Evolutionary conservation across 495 filamentous ascomycete genomes (phyloP).

Genomic region (Aspergillus wentii): DNA sequence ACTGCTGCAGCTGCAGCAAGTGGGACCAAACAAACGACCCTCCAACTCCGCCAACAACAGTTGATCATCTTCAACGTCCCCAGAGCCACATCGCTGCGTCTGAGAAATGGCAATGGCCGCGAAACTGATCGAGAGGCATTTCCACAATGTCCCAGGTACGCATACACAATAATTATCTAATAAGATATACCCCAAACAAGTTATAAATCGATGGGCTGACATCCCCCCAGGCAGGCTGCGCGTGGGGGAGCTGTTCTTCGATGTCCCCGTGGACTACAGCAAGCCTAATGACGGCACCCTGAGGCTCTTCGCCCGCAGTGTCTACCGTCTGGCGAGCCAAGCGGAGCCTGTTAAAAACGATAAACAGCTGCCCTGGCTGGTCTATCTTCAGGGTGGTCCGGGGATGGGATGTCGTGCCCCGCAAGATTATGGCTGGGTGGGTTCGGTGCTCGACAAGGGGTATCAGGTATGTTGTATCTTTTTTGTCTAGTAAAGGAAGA

Average conservation of each 20-base stretch:
- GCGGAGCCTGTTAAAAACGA: constrained; percentile 49
- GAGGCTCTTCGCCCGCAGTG: constrained; percentile 71
- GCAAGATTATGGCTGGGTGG: constrained; percentile 62
- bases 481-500: too few species aligned
- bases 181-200: too few species aligned
- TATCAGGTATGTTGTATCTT: constrained; percentile 58
- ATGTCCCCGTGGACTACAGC: constrained; percentile 73
- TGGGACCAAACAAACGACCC: too few species aligned
- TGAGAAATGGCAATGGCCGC: constrained; percentile 24
- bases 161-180: neutral
- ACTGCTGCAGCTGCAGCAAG: too few species aligned
- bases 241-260: constrained; percentile 78
- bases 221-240: constrained; percentile 58
- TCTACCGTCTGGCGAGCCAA: constrained; percentile 57
- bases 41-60: too few species aligned
- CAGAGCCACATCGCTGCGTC: neutral
- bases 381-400: constrained; percentile 71
- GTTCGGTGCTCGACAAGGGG: constrained; percentile 68
- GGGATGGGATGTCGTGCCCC: constrained; percentile 70
- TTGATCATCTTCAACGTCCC: too few species aligned
- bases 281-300: constrained; percentile 57
- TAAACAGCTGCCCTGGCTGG: constrained; percentile 56
- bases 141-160: constrained; percentile 42
- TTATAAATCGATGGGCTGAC: constrained; percentile 4
- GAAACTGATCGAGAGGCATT: constrained; percentile 38